Percentiles rank a stretch among this genome's conserved stretches.
Evolutionary conservation across 2,329 filamentous ascomycete genomes (phyloP).

Genomic region (Colletotrichum sp.): DNA sequence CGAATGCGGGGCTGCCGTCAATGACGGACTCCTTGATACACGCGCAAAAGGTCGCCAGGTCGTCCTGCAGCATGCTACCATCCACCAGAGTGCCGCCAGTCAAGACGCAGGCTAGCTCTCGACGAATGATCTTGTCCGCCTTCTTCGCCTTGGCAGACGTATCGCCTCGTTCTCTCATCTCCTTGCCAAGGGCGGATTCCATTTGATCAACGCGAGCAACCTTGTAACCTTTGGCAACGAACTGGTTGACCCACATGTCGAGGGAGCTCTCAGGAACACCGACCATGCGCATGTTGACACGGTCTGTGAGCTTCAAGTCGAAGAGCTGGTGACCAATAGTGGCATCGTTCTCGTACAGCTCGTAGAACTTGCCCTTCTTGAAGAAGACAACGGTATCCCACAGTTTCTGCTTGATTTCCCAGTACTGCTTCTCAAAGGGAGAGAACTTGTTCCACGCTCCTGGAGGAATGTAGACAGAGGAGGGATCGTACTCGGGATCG

Average conservation of each 20-base stretch:
- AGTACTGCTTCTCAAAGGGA: constrained; percentile 97
- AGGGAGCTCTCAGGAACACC: constrained; percentile 94
- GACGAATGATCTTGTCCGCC: constrained; percentile 89
- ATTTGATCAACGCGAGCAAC: constrained; percentile 96
- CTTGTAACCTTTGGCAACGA: constrained; percentile 97
- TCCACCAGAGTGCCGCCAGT: constrained; percentile 94
- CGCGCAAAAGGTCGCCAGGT: constrained; percentile 96
- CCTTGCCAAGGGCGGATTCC: constrained; percentile 93
- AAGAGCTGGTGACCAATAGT: constrained; percentile 96
- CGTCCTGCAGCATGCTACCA: constrained; percentile 94
- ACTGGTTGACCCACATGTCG: constrained; percentile 98
- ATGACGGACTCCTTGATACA: constrained; percentile 85
- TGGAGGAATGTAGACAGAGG: constrained; percentile 89
- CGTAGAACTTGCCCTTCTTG: constrained; percentile 99
- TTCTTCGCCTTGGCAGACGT: constrained; percentile 66
- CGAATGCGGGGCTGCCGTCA: constrained; percentile 82
- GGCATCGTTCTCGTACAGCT: constrained; percentile 97
- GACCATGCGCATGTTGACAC: constrained; percentile 99
- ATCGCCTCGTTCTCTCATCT: constrained; percentile 93
- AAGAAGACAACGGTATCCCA: constrained; percentile 99
- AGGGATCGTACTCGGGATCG: constrained; percentile 89
- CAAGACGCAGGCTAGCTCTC: constrained; percentile 89
- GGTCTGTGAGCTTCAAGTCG: constrained; percentile 95
- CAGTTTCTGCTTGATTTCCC: constrained; percentile 98
- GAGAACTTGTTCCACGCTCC: constrained; percentile 83